Evolutionary conservation across 208 protist genomes (phyloP), one percentile per base, ranked within the genome.

Genomic region (Trypanosoma mega): DNA sequence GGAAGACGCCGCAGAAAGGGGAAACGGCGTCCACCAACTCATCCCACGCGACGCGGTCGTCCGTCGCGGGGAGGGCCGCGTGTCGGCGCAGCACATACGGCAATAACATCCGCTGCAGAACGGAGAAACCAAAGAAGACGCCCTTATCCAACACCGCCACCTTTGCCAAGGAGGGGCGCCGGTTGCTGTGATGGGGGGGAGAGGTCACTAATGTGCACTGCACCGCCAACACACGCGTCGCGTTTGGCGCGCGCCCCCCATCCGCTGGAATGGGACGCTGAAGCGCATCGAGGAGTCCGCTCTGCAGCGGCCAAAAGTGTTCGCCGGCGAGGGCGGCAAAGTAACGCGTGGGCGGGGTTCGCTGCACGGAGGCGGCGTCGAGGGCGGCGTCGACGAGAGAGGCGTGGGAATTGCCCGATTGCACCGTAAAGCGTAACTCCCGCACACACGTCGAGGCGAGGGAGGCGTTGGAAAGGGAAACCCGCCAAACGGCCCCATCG

Each of bases 21-120:
- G 47, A 57, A 14, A 70, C 55, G 30, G 44, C 64, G 30, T 70
- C 64, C 3, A 70, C 44, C 11, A 63, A 2, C 30, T 70, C 64
- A 7, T 23, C 23, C 8, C 30, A 43, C 31, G 45, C 20, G 8
- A 47, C 45, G 16, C 64, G 64, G 11, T 14, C 24, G 33, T 70
- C 64, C 9, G 18, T 26, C 9, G 39, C 64, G n/a, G 1, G 1
- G n/a, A 36, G 41, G 20, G 41, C 64, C 29, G 36, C 52, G 34
- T 48, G 27, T 6, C 64, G 39, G 1, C 64, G 49, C 26, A 34
- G 4, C 16, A 70, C 21, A 31, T 61, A 70, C 5, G 50, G 50
- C 4, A 63, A 24, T 1, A 70, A 36, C 1, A 52, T 24, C 11
- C 34, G 7, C 18, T 44, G 33, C 14, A 55, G 0, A 9, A 46